phyloP scores from a whole-genome alignment of 2,329 filamentous ascomycete genomes.

The Aspergillus sclerotialis region DNA sequence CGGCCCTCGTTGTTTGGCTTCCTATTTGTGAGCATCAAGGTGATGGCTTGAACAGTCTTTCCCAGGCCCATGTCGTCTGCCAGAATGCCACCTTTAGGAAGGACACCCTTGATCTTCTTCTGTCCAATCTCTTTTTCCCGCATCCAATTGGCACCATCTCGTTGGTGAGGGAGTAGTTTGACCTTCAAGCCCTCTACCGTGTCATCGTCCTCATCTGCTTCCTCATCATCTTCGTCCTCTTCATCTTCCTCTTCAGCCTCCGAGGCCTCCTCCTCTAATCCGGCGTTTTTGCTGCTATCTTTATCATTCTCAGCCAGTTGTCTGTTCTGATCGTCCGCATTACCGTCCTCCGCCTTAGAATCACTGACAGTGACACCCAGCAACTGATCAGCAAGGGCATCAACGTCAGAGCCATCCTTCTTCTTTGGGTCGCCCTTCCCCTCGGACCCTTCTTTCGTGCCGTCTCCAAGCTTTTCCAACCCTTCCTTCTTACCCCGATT shows the following conservation, averaged over 20 bases:
- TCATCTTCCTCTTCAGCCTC: conserved; percentile 30
- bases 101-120: conserved; percentile 67
- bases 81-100: conserved; percentile 88
- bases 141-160: conserved; percentile 95
- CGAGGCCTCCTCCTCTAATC: conserved; percentile 29
- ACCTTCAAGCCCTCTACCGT: conserved; percentile 76
- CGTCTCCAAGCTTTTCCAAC: conserved; percentile 10
- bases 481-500: conserved; percentile 16
- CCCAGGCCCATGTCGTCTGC: conserved; percentile 95
- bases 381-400: conserved; percentile 38
- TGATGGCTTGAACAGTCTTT: conserved; percentile 91
- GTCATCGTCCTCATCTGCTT: conserved; percentile 53
- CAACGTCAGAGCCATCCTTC: conserved; percentile 27
- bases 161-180: conserved; percentile 84
- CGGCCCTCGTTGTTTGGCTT: conserved; percentile 49
- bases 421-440: conserved; percentile 10
- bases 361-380: conserved; percentile 35
- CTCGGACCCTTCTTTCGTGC: conserved; percentile 3
- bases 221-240: conserved; percentile 38
- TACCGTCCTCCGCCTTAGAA: conserved; percentile 20
- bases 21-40: conserved; percentile 76
- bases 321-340: conserved; percentile 38
- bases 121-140: conserved; percentile 80
- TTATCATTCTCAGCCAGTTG: conserved; percentile 57
- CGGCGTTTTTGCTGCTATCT: conserved; percentile 13